Evolutionary conservation across 805 yeast genomes (phyloP), one percentile per base, ranked within the genome.

Genomic region (Ogataea polymorpha): DNA sequence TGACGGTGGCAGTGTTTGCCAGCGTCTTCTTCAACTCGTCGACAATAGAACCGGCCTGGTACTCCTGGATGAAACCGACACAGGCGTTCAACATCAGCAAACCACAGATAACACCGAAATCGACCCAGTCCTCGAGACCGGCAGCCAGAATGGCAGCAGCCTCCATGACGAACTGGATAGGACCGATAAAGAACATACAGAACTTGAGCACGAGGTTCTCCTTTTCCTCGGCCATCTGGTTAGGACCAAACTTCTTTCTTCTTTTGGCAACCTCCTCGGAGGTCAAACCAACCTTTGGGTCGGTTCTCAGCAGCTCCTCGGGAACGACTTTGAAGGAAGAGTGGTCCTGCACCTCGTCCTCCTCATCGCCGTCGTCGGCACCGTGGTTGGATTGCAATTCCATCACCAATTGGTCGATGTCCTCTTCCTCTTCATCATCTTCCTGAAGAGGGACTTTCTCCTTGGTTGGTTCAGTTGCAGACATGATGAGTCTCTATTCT

Each of bases 121-220:
- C 96, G 63, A 89, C 96, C 96, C 96, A 89, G 75, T 90, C 96
- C 74, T 87, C 87, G 60, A 87, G 77, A 82, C 96, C 96, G 54
- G 95, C 96, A 63, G 96, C 96, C 68, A 87, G 74, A 53, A 87
- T 78, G 58, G 96, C 96, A 62, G 96, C 96, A 62, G 91, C 95
- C 74, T 87, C 96, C 96, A 87, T 87, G 64, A 87, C 96, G 81
- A 88, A 87, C 74, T 88, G 96, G 67, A 87, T 87, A 55, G 96
- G 96, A 72, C 96, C 96, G 53, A 87, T 83, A 69, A 87, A 87
- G 78, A 86, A 87, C 84, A 79, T 77, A 60, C 82, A 62, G 67
- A 88, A 86, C 76, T 87, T 87, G 54, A 86, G 70, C 47, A 86
- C 53, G 68, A 84, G 53, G 73, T 82, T 84, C 72, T 86, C 95